Evolutionary conservation across 73 alveolate genomes (phyloP), one percentile per base, ranked within the genome.

Genomic region (Paramecium octaurelia): DNA sequence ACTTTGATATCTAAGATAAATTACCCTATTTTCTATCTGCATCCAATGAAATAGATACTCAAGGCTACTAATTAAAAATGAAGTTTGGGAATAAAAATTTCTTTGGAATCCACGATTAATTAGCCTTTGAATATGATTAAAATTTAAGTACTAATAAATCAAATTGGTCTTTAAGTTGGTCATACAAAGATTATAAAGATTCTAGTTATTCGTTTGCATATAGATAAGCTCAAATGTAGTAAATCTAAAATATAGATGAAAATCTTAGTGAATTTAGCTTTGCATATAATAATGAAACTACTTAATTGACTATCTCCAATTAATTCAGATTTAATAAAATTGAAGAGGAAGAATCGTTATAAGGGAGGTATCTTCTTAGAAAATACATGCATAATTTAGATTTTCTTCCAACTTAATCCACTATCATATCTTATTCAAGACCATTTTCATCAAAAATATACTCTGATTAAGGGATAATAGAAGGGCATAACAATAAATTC

Each of bases 31-130:
- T 64, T 64, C 12, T 64, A 64, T 27, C 54, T 64, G 84, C 27
- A 64, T 64, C 84, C 9, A 64, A 64, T 64, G 48, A 23, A 64
- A 31, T 31, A 11, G 84, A 64, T 9, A 54, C 50, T 6, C 14
- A 27, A 64, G 87, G 87, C 5, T 20, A 35, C 16, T 38, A 16
- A 73, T 35, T 36, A 20, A 40, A 34, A 35, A 23, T 73, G 36
- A 73, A 73, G 40, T 34, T 73, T 36, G 87, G 87, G 35, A 73
- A 73, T 34, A 73, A 73, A 8, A 73, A 73, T 18, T 73, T 73
- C 12, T 36, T 73, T 12, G 68, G 87, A 73, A 12, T 35, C 18
- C 60, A 73, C 8, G 87, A 36, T 14, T 18, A 11, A 73, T 36
- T 73, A 36, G 46, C 59, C 0, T 73, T 73, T 35, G 87, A 73